Percentiles rank a stretch among this genome's conserved stretches.
Evolutionary conservation across 1,284 basidiomycete species (phyloP).

Genomic region (Pseudomicrostroma phylloplanum): DNA sequence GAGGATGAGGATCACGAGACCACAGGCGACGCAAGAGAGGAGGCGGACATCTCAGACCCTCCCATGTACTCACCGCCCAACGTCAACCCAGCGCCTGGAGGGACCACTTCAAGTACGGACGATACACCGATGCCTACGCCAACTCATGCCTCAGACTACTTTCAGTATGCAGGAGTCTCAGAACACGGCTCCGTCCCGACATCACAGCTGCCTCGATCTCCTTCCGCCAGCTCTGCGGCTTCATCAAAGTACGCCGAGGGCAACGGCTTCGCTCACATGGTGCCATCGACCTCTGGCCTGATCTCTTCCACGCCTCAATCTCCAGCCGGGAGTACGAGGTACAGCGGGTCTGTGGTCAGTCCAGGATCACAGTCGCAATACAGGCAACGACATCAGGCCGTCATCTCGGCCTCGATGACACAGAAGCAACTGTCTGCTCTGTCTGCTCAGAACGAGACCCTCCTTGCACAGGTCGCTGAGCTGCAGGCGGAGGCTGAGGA

Average conservation of each 20-base stretch:
- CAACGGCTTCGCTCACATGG: too few species aligned
- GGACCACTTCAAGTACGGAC: constrained; percentile 15
- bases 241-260: too few species aligned
- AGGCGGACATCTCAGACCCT: too few species aligned
- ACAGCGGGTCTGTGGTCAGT: neutral
- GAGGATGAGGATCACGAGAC: neutral
- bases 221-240: too few species aligned
- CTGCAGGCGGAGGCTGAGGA: constrained; percentile 37
- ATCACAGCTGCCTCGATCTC: too few species aligned
- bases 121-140: constrained; percentile 10
- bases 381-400: too few species aligned
- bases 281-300: neutral
- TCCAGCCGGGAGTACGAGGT: neutral
- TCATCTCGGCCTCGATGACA: constrained; percentile 22
- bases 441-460: constrained; percentile 34
- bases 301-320: neutral
- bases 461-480: constrained; percentile 34
- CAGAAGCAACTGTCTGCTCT: constrained; percentile 34
- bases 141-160: neutral
- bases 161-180: neutral
- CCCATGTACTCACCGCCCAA: constrained; percentile 26
- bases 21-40: neutral
- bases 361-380: too few species aligned
- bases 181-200: too few species aligned
- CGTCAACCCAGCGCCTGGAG: constrained; percentile 13